Percentiles rank a stretch among this genome's conserved stretches.
Conservation (phyloP, 495 filamentous ascomycete genomes). For the Tricharina praecox region DNA sequence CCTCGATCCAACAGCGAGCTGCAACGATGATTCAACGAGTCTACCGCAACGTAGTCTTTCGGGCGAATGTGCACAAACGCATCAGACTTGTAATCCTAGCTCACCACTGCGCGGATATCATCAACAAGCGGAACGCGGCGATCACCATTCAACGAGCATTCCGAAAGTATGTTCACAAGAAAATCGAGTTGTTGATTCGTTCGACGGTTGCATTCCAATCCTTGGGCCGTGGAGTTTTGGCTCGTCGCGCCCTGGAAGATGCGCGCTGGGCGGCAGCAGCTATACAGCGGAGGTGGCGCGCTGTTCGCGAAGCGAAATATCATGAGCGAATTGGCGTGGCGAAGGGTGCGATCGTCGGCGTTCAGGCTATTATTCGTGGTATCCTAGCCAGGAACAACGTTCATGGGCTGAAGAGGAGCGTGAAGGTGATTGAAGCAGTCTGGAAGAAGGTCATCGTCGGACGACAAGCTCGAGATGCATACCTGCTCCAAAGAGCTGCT, state of each 20-base stretch:
- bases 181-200: conserved; percentile 20
- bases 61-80: conserved; percentile 26
- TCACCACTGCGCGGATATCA: conserved; percentile 32
- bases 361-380: conserved; percentile 20
- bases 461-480: conserved; percentile 9
- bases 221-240: conserved; percentile 15
- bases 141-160: conserved; percentile 34
- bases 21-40: conserved; percentile 33
- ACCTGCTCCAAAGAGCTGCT: conserved; percentile 9
- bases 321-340: conserved; percentile 18
- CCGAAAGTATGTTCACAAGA: conserved; percentile 20
- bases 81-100: conserved; percentile 33
- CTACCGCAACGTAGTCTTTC: conserved; percentile 29
- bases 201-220: conserved; percentile 19
- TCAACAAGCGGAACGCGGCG: conserved; percentile 36
- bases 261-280: neutral
- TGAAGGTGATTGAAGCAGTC: conserved; percentile 10
- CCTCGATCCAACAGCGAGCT: conserved; percentile 32
- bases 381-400: conserved; percentile 12
- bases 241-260: conserved; percentile 8
- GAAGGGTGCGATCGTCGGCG: conserved; percentile 13
- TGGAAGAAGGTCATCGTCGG: conserved; percentile 9
- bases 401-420: conserved; percentile 10
- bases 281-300: conserved; percentile 15
- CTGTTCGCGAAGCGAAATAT: conserved; percentile 16